phyloP scores from a whole-genome alignment of 176 grass and related monocot species.

The Hordeum marinum region DNA sequence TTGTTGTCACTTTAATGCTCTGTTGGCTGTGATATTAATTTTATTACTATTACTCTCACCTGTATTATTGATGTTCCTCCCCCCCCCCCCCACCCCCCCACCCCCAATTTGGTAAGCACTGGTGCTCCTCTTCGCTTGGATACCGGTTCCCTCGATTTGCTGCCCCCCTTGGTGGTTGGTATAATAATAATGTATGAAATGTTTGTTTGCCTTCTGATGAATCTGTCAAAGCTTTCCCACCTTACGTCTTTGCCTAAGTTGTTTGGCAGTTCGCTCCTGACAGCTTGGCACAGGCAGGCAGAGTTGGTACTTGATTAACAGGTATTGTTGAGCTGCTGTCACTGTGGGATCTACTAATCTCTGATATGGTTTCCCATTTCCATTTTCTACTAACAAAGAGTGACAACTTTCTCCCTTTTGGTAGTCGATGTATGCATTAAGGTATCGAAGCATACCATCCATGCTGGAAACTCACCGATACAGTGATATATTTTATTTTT shows the following conservation, averaged over 20 bases:
- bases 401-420: slow-evolving; percentile 16
- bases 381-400: slow-evolving; percentile 29
- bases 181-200: slow-evolving; percentile 22
- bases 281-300: slow-evolving; percentile 32
- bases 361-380: slow-evolving; percentile 8
- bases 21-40: slow-evolving; percentile 26
- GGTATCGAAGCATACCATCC: not conserved
- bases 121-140: slow-evolving; percentile 13
- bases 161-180: not conserved
- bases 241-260: slow-evolving; percentile 46
- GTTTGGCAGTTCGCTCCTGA: slow-evolving; percentile 45
- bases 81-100: not conserved
- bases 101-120: slow-evolving; percentile 21
- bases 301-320: slow-evolving; percentile 32
- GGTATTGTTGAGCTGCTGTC: slow-evolving; percentile 37
- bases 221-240: slow-evolving; percentile 20
- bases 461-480: slow-evolving; percentile 2
- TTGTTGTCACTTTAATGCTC: slow-evolving; percentile 27
- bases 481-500: not conserved
- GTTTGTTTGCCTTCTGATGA: slow-evolving; percentile 36
- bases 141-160: not conserved
- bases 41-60: slow-evolving; percentile 24
- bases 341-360: slow-evolving; percentile 10
- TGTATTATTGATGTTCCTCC: slow-evolving; percentile 24
- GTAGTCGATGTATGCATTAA: slow-evolving; percentile 16